Percentiles rank a stretch among this genome's conserved stretches.
These are phyloP conservation scores for Penicillium expansum DNA, from an alignment of 2,329 filamentous ascomycete genomes.

Conservation along the genomic window DNA sequence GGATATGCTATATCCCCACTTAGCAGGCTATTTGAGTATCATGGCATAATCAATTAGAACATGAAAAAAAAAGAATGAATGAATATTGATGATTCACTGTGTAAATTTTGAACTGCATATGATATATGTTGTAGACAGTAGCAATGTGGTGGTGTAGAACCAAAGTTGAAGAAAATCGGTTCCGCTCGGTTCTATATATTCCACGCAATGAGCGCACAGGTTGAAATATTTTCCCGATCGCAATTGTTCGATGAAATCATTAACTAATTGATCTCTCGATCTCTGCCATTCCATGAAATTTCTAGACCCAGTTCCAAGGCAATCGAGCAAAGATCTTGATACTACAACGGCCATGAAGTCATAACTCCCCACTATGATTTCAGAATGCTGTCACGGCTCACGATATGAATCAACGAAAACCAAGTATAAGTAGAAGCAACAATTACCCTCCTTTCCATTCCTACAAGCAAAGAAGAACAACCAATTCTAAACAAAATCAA, in stretches of 20 bases:
- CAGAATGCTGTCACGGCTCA: conserved; percentile 31
- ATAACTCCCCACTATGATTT: conserved; percentile 32
- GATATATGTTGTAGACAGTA: too few species aligned
- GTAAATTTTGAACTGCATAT: too few species aligned
- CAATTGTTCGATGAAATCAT: neutral
- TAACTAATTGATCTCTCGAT: neutral
- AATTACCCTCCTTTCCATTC: neutral
- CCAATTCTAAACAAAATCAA: neutral
- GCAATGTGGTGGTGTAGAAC: too few species aligned
- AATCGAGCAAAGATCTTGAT: neutral
- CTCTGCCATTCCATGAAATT: neutral
- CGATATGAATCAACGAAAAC: neutral
- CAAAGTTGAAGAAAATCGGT: too few species aligned
- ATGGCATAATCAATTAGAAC: neutral
- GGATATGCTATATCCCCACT: neutral
- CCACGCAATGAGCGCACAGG: neutral
- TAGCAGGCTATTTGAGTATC: neutral
- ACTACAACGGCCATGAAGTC: conserved; percentile 26
- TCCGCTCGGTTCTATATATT: neutral
- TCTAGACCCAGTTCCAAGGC: conserved; percentile 1
- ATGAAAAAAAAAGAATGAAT: too few species aligned
- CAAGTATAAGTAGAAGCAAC: conserved; percentile 1
- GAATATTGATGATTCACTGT: too few species aligned
- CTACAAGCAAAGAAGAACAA: neutral
- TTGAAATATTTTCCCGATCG: neutral